Evolutionary conservation across 768 basidiomycete genomes (phyloP), one percentile per base, ranked within the genome.

Genomic region (Leccinellum albellum): DNA sequence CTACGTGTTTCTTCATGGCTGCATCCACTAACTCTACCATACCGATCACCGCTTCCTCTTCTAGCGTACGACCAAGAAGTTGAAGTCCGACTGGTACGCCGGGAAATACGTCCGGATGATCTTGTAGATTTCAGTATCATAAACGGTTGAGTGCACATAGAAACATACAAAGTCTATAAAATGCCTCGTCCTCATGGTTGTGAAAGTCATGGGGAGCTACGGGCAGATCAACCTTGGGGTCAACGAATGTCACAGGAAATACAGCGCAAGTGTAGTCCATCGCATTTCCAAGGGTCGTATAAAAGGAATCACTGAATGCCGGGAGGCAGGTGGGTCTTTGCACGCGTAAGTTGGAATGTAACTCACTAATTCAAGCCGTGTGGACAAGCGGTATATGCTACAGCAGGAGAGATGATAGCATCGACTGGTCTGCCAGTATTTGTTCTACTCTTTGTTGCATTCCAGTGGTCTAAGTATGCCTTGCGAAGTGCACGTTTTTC

Each of bases 41-140:
- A 5, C 67, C 70, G 10, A 83, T 71, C 17, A 83, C 78, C 0
- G 78, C 82, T 63, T 83, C 82, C 52, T 83, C 82, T 63, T 83
- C 82, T 46, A 72, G 70, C 32, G 73, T 76, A 24, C 74, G 70
- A 3, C 81, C 81, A 7, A 79, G 70, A 13, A 82, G 67, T 65
- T 84, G 82, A 46, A 84, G 67, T 15, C 72, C 71, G 6, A 82
- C 71, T 2, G 82, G 81, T n/a, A 76, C 73, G 15, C 75, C 75
- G 6, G 71, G 64, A 61, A 77, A 80, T 15, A 76, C 61, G 51
- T 76, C 75, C 20, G 81, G 78, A 54, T 80, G 71, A 59, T 79
- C 79, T 81, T 21, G 54, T 14, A 6, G 23, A 29, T 6, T 14
- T 51, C 24, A 55, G 15, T 3, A n/a, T 26, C 17, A 28, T 29